phyloP scores from a whole-genome alignment of 306 rosid species.

The barrel medic (Medicago truncatula) region MtrunA17r5.0-ANR NC_053044.1:13365001-13365500 shows the following conservation, averaged over 20 bases:
- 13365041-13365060: too few species aligned
- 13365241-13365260: constrained; percentile 89
- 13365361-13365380: constrained; percentile 31
- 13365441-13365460: constrained; percentile 41
- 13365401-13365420: constrained; percentile 48
- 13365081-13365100: too few species aligned
- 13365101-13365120: not conserved
- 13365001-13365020: constrained; percentile 91
- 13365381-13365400: constrained; percentile 37
- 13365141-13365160: too few species aligned
- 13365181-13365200: not conserved
- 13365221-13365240: not conserved
- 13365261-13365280: constrained; percentile 58
- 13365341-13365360: constrained; percentile 55
- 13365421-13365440: constrained; percentile 10
- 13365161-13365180: too few species aligned
- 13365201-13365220: not conserved
- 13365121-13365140: not conserved
- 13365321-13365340: constrained; percentile 58
- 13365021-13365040: constrained; percentile 45
- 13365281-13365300: constrained; percentile 66
- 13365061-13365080: too few species aligned
- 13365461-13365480: constrained; percentile 32
- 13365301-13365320: constrained; percentile 80
- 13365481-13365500: not conserved